Evolutionary conservation across 352 stramenopile genomes (phyloP).

Genomic region (Thraustochytrium sp.): DNA sequence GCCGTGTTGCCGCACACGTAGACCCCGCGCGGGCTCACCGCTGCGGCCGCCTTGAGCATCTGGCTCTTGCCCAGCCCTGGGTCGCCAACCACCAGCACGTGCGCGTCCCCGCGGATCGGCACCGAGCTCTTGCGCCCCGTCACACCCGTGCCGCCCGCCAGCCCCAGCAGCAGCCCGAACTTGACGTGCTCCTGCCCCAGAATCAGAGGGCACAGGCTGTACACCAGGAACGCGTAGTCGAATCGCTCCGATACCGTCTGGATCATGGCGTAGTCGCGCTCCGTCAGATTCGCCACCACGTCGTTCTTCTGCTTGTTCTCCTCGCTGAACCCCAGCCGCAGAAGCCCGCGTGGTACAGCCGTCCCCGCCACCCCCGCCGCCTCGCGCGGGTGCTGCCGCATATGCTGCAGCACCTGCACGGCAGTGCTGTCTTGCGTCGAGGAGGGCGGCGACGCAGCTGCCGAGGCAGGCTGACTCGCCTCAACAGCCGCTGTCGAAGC

Average conservation of each 20-base stretch:
- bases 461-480: too few relatives aligned
- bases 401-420: background rate
- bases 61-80: constrained; percentile 86
- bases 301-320: constrained; percentile 32
- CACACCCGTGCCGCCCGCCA: constrained; percentile 80
- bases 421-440: background rate
- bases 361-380: too few relatives aligned
- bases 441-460: background rate
- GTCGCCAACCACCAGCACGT: constrained; percentile 88
- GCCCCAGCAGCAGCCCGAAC: constrained; percentile 82
- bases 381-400: background rate
- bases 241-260: background rate
- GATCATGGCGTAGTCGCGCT: constrained; percentile 22
- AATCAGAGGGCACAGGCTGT: constrained; percentile 85
- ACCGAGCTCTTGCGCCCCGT: constrained; percentile 48
- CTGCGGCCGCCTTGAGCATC: constrained; percentile 50
- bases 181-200: constrained; percentile 97
- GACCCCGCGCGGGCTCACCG: constrained; percentile 80
- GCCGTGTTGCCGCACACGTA: constrained; percentile 95
- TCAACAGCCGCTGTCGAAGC: too few relatives aligned
- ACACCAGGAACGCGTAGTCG: constrained; percentile 76
- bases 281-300: constrained; percentile 26
- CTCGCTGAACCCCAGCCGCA: background rate
- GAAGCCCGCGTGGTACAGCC: background rate
- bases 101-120: constrained; percentile 77